Evolutionary conservation across 2,329 filamentous ascomycete genomes (phyloP).

Genomic region (Aspergillus transmontanensis): DNA sequence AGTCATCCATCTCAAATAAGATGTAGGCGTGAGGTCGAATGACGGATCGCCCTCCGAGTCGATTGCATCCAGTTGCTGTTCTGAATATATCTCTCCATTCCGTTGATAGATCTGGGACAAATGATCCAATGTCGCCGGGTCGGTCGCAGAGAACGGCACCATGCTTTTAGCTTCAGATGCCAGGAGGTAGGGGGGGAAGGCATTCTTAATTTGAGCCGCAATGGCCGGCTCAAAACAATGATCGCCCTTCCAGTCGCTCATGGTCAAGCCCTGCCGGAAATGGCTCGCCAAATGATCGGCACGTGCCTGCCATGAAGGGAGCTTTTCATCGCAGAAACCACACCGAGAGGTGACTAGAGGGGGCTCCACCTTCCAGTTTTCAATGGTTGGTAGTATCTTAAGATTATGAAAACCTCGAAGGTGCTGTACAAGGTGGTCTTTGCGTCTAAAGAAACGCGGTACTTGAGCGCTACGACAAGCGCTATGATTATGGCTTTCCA

Average conservation of each 20-base stretch:
- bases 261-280: constrained; percentile 16
- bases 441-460: constrained; percentile 11
- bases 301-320: constrained; percentile 9
- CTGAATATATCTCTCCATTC: background rate
- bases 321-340: constrained; percentile 14
- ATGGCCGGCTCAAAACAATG: constrained; percentile 19
- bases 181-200: constrained; percentile 23
- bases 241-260: constrained; percentile 21
- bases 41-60: background rate
- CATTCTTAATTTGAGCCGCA: constrained; percentile 17
- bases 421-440: constrained; percentile 18
- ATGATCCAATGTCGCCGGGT: constrained; percentile 10
- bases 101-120: constrained; percentile 15
- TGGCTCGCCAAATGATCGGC: constrained; percentile 13
- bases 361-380: constrained; percentile 16
- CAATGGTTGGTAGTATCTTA: constrained; percentile 11
- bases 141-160: constrained; percentile 21
- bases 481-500: constrained; percentile 11
- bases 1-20: constrained; percentile 14
- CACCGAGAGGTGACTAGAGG: constrained; percentile 12
- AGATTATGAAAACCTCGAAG: constrained; percentile 11
- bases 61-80: background rate
- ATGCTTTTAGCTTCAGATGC: constrained; percentile 18
- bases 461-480: constrained; percentile 4
- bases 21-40: background rate